Evolutionary conservation across 192 early-diverging fungal genomes (phyloP).

Genomic region (Pilaira anomala): DNA sequence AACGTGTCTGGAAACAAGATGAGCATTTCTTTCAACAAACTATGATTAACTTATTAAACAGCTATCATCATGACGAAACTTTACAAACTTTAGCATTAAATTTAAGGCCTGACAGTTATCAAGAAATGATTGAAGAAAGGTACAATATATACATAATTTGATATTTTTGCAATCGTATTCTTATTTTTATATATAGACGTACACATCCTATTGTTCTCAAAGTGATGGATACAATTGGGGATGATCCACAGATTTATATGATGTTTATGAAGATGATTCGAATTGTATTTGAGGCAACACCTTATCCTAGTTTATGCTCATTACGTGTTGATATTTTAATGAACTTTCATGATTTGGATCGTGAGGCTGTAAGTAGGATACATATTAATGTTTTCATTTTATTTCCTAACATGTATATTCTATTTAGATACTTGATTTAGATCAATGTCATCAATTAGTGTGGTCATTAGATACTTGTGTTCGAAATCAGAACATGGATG

Average conservation of each 20-base stretch:
- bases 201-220: conserved; percentile 32
- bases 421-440: conserved; percentile 45
- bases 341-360: conserved; percentile 52
- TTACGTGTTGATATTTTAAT: conserved; percentile 56
- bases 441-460: conserved; percentile 50
- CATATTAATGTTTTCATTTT: neutral
- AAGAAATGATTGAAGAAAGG: conserved; percentile 31
- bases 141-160: too few relatives aligned
- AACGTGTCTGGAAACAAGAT: conserved; percentile 44
- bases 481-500: conserved; percentile 53
- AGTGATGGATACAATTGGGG: conserved; percentile 45
- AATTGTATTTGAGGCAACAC: conserved; percentile 33
- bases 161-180: too few relatives aligned
- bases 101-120: conserved; percentile 26
- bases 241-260: conserved; percentile 38
- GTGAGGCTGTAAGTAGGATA: conserved; percentile 39
- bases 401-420: too few relatives aligned
- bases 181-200: conserved; percentile 23
- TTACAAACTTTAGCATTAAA: conserved; percentile 26
- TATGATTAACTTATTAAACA: conserved; percentile 30
- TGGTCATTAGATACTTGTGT: conserved; percentile 58
- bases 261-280: conserved; percentile 39
- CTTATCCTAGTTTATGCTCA: conserved; percentile 42
- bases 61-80: conserved; percentile 35
- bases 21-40: conserved; percentile 37